A percentile compares a stretch with the other conserved stretches of the same genome.
Evolutionary conservation across 2,329 filamentous ascomycete genomes (phyloP).

Genomic region (Aureobasidium sp.): DNA sequence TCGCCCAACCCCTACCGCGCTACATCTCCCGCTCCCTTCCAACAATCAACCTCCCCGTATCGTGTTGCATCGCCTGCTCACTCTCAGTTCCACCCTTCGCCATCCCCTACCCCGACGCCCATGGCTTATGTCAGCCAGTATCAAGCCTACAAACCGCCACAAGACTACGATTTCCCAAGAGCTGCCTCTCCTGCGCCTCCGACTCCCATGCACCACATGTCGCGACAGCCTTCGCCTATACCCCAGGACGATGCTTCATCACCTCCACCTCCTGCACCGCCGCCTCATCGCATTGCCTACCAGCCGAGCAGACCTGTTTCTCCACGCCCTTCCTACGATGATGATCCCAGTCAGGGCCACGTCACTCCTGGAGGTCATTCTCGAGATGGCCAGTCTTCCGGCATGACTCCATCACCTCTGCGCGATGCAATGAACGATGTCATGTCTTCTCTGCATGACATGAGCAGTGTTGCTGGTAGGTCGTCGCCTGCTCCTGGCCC

Average conservation of each 20-base stretch:
- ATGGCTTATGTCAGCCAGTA: background rate
- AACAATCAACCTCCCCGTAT: conserved; percentile 4
- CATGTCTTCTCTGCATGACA: conserved; percentile 87
- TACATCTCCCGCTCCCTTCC: conserved; percentile 2
- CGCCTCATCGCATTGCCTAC: conserved; percentile 61
- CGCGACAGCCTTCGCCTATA: conserved; percentile 21
- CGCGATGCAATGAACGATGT: conserved; percentile 97
- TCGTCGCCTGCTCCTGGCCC: conserved; percentile 45
- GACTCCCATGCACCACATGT: conserved; percentile 29
- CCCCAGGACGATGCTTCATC: conserved; percentile 46
- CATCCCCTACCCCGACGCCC: background rate
- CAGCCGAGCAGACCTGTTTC: conserved; percentile 45
- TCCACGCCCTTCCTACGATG: conserved; percentile 26
- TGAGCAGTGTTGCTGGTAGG: conserved; percentile 55
- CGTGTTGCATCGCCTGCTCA: conserved; percentile 25
- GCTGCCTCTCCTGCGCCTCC: conserved; percentile 38
- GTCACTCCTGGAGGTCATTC: conserved; percentile 51
- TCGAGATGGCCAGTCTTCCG: conserved; percentile 62
- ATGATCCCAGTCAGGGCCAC: conserved; percentile 33
- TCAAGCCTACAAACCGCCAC: conserved; percentile 21
- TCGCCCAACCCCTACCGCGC: conserved; percentile 17
- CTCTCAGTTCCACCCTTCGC: conserved; percentile 27
- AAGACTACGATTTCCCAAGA: conserved; percentile 29
- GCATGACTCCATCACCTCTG: conserved; percentile 77
- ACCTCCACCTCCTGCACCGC: conserved; percentile 78